Base-by-base conservation (phyloP, 345 rosid genomes). In the Salix koriyanagi region DNA sequence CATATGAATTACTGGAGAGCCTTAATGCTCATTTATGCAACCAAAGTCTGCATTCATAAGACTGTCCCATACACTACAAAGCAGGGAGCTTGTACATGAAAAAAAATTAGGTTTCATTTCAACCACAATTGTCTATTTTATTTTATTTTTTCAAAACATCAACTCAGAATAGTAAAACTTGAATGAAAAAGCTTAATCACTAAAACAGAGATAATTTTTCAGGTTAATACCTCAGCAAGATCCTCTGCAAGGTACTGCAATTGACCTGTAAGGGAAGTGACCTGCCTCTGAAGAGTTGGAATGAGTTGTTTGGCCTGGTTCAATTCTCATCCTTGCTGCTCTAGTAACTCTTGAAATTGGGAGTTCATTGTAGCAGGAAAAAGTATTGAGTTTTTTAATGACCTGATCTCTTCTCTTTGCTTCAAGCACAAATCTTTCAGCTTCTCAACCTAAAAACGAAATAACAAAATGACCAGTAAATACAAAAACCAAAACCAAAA, bases 331-430 rank as follows among this genome's bases (percentile, higher is more conserved):
- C 91, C 92, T 79, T 88, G 97, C 74, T 79, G 86, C 75, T 86
- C 88, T 21, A 91, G 42, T 42, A 86, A 67, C 11, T 76, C 90
- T 54, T 91, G 90, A 82, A 88, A 84, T 76, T 89, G 86, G 67
- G 79, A 83, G 71, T 90, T 86, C 89, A 79, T 85, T 9, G 74
- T 84, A 78, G 93, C 99, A 1, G 99, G 99, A 83, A 95, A 93
- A 80, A 93, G 70, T 58, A 92, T 41, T 19, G 92, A 94, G 72
- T 71, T 87, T 84, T 96, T 92, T 56, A 93, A 80, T 34, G 96
- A 73, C 81, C 87, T 93, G 58, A 96, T 93, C 81, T 96, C 99
- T 69, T 90, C 98, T 82, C 97, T 84, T 84, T 96, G 98, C 79
- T 86, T 90, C 86, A 93, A 75, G 81, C 98, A 96, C 78, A 96